Conservation (phyloP, 31 red algal genomes). For the Odonthalia washingtoniensis region DNA sequence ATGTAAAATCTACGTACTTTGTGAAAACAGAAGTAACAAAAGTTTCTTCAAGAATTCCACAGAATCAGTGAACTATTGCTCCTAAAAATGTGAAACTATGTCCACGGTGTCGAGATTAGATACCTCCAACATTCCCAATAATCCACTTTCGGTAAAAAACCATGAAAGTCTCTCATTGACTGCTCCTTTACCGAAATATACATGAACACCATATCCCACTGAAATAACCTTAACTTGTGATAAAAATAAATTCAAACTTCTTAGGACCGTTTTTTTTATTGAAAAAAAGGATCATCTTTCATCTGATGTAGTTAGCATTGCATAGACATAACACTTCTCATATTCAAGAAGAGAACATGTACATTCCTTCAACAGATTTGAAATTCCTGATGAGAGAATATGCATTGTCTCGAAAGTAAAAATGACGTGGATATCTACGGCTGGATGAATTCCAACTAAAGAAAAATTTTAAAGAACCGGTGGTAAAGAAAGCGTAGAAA, state of each 20-base stretch:
- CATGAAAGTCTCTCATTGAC: background rate
- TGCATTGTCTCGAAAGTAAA: background rate
- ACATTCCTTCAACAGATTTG: background rate
- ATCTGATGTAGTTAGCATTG: background rate
- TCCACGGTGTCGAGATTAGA: background rate
- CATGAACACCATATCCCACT: background rate
- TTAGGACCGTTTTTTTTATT: background rate
- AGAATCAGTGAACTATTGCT: background rate
- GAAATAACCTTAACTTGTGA: background rate
- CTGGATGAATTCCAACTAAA: background rate
- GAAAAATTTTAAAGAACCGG: too few relatives aligned
- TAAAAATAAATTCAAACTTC: background rate
- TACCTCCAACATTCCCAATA: background rate
- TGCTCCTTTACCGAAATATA: background rate
- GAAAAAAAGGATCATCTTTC: background rate
- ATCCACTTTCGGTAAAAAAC: background rate
- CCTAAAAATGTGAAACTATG: background rate
- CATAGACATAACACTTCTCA: background rate
- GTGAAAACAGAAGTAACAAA: background rate
- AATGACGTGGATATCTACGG: background rate
- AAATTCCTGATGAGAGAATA: background rate
- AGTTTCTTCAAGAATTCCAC: background rate
- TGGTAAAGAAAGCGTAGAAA: too few relatives aligned
- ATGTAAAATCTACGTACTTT: background rate
- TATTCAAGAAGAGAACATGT: background rate